These are phyloP conservation scores for Scutellaria baicalensis DNA, from an alignment of 257 asterid genomes.

Conservation along the genomic window DNA sequence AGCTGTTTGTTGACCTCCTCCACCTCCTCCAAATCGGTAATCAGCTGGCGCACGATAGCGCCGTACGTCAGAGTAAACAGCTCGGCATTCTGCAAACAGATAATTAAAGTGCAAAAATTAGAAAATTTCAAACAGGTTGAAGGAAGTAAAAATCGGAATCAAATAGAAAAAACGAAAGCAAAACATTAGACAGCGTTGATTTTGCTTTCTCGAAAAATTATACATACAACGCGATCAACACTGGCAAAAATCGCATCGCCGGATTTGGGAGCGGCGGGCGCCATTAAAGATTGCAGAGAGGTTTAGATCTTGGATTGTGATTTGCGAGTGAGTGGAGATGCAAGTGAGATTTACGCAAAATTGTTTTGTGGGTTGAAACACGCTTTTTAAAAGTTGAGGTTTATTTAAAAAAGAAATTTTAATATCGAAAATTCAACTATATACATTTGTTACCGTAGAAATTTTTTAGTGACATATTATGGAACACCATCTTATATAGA, in stretches of 20 bases:
- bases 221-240: slow-evolving; percentile 48
- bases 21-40: slow-evolving; percentile 97
- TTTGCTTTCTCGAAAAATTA: neutral
- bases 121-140: neutral
- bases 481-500: too few species aligned
- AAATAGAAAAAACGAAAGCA: neutral
- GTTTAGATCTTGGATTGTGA: slow-evolving; percentile 7
- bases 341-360: neutral
- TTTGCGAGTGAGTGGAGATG: neutral
- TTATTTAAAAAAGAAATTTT: too few species aligned
- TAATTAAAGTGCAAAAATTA: neutral
- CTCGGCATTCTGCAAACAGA: slow-evolving; percentile 67
- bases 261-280: slow-evolving; percentile 45
- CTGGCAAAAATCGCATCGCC: slow-evolving; percentile 56
- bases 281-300: slow-evolving; percentile 23
- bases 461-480: too few species aligned
- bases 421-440: too few species aligned
- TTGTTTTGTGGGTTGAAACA: neutral
- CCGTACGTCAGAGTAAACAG: slow-evolving; percentile 90
- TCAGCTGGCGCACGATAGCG: slow-evolving; percentile 89
- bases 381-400: neutral
- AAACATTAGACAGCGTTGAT: neutral
- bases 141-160: neutral
- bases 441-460: too few species aligned
- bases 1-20: slow-evolving; percentile 97